Base-by-base conservation (phyloP, 2,329 filamentous ascomycete genomes). In the Phaeoacremonium minimum region DNA sequence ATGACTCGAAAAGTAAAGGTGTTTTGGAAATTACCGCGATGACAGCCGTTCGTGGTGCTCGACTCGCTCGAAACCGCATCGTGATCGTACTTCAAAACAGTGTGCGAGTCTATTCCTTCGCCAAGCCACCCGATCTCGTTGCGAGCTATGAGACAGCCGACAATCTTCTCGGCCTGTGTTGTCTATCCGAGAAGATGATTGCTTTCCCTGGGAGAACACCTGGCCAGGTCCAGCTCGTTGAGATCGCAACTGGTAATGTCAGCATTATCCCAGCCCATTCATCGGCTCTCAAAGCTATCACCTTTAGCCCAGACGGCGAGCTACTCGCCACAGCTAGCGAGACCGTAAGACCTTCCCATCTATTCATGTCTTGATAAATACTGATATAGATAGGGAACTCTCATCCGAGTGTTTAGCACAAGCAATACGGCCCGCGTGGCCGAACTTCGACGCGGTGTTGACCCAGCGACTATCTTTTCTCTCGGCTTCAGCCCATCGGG, bases 211-310 rank as follows among this genome's bases (percentile, higher is more conserved):
- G 91, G n/a, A 77, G 88, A 35, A 90, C 85, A 1, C 65, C 79
- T 0, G 93, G 93, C 11, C 93, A 98, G 53, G 83, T 97, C 18
- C 90, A 96, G 57, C 67, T 97, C 2, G 84, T 95, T 35, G 82
- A 94, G 49, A 63, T 94, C 9, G 69, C 72, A 14, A 87, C 81
- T 0, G 81, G 82, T 33, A 91, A 87, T 50, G 87, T 97, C 46
- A 94, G 85, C 64, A 95, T 98, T 57, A 88, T 97, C 41, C 88
- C 89, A 1, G 93, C 91, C 4, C 93, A 98, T 57, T 82, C 83
- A 5, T 84, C 85, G 1, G 72, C 85, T 0, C 67, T 98, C 14
- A 78, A 85, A 42, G 88, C 89, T 29, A 71, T 98, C 46, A 77
- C 83, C 9, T 66, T 98, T 22, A 95, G 87, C 48, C 73, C 73